A percentile compares a stretch with the other conserved stretches of the same genome.
phyloP scores from a whole-genome alignment of 495 filamentous ascomycete genomes.

The Penicillium cinerascens region DNA sequence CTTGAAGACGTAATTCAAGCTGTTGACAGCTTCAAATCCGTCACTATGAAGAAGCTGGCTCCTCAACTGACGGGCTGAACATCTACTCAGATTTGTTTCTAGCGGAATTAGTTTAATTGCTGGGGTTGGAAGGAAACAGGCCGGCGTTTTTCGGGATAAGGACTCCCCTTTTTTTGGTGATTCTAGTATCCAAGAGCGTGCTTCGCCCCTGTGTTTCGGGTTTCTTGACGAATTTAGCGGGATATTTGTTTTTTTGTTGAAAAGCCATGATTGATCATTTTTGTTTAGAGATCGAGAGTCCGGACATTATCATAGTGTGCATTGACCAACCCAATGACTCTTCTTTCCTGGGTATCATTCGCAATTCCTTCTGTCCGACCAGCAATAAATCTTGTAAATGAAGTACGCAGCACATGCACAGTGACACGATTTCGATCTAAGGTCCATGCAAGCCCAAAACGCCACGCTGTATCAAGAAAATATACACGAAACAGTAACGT shows the following conservation, averaged over 20 bases:
- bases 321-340: background rate
- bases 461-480: slow-evolving; percentile 20
- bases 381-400: background rate
- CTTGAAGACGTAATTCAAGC: slow-evolving; percentile 48
- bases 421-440: background rate
- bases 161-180: background rate
- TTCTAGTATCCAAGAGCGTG: slow-evolving; percentile 2
- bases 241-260: slow-evolving; percentile 1
- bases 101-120: slow-evolving; percentile 11
- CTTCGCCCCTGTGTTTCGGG: background rate
- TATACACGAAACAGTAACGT: background rate
- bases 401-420: background rate
- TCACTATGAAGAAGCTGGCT: slow-evolving; percentile 45
- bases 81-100: slow-evolving; percentile 10
- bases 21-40: slow-evolving; percentile 43
- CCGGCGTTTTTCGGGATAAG: slow-evolving; percentile 12
- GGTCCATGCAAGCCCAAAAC: slow-evolving; percentile 12
- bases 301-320: slow-evolving; percentile 4
- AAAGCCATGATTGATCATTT: background rate
- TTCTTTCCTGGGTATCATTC: slow-evolving; percentile 11
- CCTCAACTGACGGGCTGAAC: slow-evolving; percentile 35
- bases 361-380: background rate
- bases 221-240: slow-evolving; percentile 11
- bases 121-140: slow-evolving; percentile 6
- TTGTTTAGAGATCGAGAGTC: background rate